These are phyloP conservation scores for Gracilaria gracilis DNA, from an alignment of 23 red algal species.

Conservation along the genomic window DNA sequence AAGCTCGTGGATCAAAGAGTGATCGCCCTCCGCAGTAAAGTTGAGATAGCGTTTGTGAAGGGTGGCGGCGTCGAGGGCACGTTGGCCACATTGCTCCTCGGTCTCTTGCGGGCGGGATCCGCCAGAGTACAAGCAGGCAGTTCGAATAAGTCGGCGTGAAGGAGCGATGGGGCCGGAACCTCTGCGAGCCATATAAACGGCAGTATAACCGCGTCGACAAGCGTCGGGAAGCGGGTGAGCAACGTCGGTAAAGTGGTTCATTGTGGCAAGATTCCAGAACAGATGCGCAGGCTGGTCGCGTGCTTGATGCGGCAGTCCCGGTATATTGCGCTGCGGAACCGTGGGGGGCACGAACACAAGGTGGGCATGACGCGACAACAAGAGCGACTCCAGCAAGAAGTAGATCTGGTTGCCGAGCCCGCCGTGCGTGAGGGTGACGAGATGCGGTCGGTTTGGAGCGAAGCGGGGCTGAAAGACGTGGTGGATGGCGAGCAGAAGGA, in stretches of 20 bases:
- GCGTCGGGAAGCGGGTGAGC: not conserved
- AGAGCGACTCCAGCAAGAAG: constrained; percentile 33
- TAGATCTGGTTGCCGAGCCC: constrained; percentile 65
- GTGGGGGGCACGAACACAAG: not conserved
- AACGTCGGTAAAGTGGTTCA: not conserved
- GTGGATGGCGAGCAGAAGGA: not conserved
- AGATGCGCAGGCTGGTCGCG: not conserved
- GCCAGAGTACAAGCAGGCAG: not conserved
- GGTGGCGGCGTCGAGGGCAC: not conserved
- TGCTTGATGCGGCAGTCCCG: not conserved
- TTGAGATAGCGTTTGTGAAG: not conserved
- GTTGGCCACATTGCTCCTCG: not conserved
- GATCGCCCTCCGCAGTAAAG: not conserved
- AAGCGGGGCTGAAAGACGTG: not conserved
- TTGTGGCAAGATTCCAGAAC: not conserved
- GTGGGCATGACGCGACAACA: constrained; percentile 31
- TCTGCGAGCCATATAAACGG: not conserved
- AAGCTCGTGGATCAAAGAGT: not conserved
- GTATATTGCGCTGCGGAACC: not conserved
- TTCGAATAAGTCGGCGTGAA: not conserved
- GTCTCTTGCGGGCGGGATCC: not conserved
- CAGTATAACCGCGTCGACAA: not conserved
- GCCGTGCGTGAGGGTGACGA: constrained; percentile 31
- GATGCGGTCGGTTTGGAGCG: not conserved
- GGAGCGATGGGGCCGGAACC: not conserved